Percentiles rank a stretch among this genome's conserved stretches.
Evolutionary conservation across 805 yeast species (phyloP).

Genomic region (Kuraishia hungarica): DNA sequence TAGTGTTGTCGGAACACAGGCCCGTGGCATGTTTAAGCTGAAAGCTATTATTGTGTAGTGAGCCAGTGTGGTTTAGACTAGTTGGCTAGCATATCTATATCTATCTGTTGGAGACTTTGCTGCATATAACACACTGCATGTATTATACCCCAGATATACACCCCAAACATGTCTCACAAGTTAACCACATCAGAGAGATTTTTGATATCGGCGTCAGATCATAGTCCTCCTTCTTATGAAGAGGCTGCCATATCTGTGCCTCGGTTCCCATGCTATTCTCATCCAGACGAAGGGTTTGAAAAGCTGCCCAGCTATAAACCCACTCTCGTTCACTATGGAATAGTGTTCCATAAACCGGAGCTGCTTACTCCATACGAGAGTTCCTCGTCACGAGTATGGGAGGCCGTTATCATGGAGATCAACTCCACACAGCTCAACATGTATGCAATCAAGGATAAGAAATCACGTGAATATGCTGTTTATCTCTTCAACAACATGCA

Average conservation of each 20-base stretch:
- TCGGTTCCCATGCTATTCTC: not conserved
- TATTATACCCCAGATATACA: not conserved
- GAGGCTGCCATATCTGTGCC: not conserved
- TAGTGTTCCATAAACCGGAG: not conserved
- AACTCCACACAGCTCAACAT: constrained; percentile 23
- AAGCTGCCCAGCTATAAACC: constrained; percentile 1
- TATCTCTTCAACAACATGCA: constrained; percentile 14
- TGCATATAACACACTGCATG: not conserved
- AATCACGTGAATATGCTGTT: constrained; percentile 9
- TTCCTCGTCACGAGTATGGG: not conserved
- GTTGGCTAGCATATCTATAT: too few relatives aligned
- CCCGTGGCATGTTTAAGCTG: too few relatives aligned
- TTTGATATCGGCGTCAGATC: not conserved
- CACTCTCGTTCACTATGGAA: not conserved
- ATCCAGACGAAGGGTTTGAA: not conserved
- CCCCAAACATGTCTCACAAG: not conserved
- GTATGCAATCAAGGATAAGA: constrained; percentile 10
- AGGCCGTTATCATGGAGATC: constrained; percentile 19
- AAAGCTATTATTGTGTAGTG: too few relatives aligned
- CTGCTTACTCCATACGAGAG: not conserved
- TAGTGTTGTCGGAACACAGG: too few relatives aligned
- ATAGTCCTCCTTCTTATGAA: not conserved
- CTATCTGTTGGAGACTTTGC: too few relatives aligned
- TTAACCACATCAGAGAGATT: not conserved
- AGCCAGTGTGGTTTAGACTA: too few relatives aligned